Evolutionary conservation across 345 rosid species (phyloP).

Genomic region (Stellera chamaejasme): DNA sequence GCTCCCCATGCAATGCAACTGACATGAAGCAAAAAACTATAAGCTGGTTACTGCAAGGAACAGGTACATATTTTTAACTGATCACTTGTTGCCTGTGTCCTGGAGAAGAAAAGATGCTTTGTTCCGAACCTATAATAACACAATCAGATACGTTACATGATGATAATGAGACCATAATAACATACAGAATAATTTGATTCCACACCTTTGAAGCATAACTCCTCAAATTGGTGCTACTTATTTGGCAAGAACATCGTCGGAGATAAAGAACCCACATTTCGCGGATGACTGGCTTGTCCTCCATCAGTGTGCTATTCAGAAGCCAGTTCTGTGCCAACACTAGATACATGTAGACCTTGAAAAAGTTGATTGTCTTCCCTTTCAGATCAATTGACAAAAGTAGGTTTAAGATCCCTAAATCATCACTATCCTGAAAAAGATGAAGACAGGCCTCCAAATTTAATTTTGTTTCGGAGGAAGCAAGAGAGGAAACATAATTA

Average conservation of each 20-base stretch:
- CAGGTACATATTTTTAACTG: background rate
- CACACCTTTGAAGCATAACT: constrained; percentile 67
- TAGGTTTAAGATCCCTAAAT: constrained; percentile 43
- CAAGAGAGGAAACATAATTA: background rate
- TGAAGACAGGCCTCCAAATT: constrained; percentile 6
- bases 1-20: no score
- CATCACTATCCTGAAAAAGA: constrained; percentile 47
- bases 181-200: constrained; percentile 1
- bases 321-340: constrained; percentile 76
- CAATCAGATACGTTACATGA: background rate
- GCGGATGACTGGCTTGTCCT: constrained; percentile 42
- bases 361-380: constrained; percentile 54
- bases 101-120: constrained; percentile 62
- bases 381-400: constrained; percentile 53
- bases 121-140: constrained; percentile 47
- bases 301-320: constrained; percentile 26
- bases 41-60: background rate
- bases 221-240: constrained; percentile 65
- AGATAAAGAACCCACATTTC: constrained; percentile 71
- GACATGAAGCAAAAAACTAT: background rate
- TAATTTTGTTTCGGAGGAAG: background rate
- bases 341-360: constrained; percentile 51
- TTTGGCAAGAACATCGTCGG: constrained; percentile 68
- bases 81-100: constrained; percentile 22
- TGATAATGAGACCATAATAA: background rate